phyloP scores from a whole-genome alignment of 2,329 filamentous ascomycete genomes.

The Corinectria fuckeliana region DNA sequence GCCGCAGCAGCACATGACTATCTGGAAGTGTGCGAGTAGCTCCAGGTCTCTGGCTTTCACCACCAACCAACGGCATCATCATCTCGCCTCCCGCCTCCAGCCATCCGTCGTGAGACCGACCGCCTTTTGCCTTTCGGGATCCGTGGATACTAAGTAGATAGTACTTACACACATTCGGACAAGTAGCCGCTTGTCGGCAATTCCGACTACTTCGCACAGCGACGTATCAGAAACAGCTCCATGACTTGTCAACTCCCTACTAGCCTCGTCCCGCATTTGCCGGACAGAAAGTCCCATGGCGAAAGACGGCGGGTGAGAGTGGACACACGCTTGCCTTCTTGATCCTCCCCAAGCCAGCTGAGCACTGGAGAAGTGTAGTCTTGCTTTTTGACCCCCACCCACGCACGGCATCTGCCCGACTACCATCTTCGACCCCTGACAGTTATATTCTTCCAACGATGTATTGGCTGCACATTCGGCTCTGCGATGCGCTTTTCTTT shows the following conservation, averaged over 20 bases:
- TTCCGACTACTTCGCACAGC: not conserved
- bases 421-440: slow-evolving; percentile 4
- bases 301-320: not conserved
- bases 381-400: slow-evolving; percentile 26
- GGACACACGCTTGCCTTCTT: not conserved
- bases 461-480: not conserved
- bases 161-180: not conserved
- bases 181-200: not conserved
- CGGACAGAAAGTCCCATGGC: not conserved
- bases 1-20: not conserved
- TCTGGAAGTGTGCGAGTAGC: not conserved
- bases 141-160: not conserved
- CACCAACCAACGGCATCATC: not conserved
- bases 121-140: not conserved
- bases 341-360: slow-evolving; percentile 12
- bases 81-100: not conserved
- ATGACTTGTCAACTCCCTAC: not conserved
- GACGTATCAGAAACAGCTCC: slow-evolving; percentile 1
- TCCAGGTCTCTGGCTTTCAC: not conserved
- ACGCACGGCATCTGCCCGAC: slow-evolving; percentile 12
- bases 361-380: slow-evolving; percentile 15
- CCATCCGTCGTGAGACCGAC: slow-evolving; percentile 3
- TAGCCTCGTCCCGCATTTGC: slow-evolving; percentile 6
- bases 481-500: not conserved
- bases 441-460: not conserved